phyloP scores from a whole-genome alignment of 495 filamentous ascomycete genomes.

The Trichoderma asperelloides region DNA sequence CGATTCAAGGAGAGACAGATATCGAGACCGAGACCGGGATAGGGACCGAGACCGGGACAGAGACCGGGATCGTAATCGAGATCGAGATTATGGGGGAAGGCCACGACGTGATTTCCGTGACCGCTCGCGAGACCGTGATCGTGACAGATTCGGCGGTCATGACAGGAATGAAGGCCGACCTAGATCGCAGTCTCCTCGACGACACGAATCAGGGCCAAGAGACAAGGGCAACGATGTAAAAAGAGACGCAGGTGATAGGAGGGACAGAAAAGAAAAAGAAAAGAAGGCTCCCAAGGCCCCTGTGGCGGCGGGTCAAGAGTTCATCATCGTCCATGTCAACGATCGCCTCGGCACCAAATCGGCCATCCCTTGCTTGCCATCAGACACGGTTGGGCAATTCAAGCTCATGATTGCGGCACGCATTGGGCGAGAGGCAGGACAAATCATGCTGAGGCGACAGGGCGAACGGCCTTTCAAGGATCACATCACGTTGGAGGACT shows the following conservation, averaged over 20 bases:
- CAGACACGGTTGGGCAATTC: slow-evolving; percentile 74
- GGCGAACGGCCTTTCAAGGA: slow-evolving; percentile 90
- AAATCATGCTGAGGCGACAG: slow-evolving; percentile 86
- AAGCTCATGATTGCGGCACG: slow-evolving; percentile 82
- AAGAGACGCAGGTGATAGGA: slow-evolving; percentile 15
- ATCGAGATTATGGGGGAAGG: slow-evolving; percentile 19
- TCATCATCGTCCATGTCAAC: slow-evolving; percentile 90
- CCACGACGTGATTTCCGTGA: neutral
- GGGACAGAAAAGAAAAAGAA: slow-evolving; percentile 9
- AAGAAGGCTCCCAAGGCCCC: slow-evolving; percentile 18
- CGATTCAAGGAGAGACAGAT: slow-evolving; percentile 15
- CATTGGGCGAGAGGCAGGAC: slow-evolving; percentile 79
- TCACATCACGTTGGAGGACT: slow-evolving; percentile 74
- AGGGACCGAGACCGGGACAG: slow-evolving; percentile 17
- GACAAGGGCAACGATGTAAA: slow-evolving; percentile 14
- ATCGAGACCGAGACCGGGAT: slow-evolving; percentile 11
- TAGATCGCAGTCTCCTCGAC: neutral
- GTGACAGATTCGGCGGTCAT: slow-evolving; percentile 16
- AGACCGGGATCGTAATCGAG: slow-evolving; percentile 21
- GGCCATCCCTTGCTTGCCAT: slow-evolving; percentile 74
- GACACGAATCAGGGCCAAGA: slow-evolving; percentile 6
- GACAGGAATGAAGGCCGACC: slow-evolving; percentile 11
- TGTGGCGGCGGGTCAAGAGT: slow-evolving; percentile 49
- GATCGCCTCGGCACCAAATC: slow-evolving; percentile 87
- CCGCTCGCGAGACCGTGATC: slow-evolving; percentile 19